These are phyloP conservation scores for Chytriomyces sp. DNA, from an alignment of 192 early-diverging fungal species.

Conservation along the genomic window DNA sequence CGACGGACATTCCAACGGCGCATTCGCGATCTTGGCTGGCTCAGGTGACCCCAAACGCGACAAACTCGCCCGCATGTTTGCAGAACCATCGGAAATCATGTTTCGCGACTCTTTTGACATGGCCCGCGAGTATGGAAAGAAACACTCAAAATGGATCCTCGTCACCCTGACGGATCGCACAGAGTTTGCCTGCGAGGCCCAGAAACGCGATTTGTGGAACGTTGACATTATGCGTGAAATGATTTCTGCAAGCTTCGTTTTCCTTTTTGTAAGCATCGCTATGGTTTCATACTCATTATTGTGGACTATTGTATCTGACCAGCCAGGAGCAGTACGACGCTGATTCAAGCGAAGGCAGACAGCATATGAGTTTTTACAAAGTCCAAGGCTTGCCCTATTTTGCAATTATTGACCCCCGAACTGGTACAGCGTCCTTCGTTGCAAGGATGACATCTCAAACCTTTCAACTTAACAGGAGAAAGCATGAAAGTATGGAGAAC, in stretches of 20 bases:
- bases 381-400: conserved; percentile 77
- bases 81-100: conserved; percentile 89
- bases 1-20: not conserved
- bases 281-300: too few species aligned
- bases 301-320: not conserved
- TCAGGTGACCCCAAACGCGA: conserved; percentile 11
- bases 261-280: conserved; percentile 67
- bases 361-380: conserved; percentile 75
- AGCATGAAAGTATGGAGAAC: conserved; percentile 72
- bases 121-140: conserved; percentile 20
- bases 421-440: conserved; percentile 53
- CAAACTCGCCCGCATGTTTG: conserved; percentile 71
- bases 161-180: conserved; percentile 57
- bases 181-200: conserved; percentile 83
- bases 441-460: not conserved
- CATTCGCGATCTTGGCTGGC: conserved; percentile 1
- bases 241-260: conserved; percentile 79
- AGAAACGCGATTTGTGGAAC: conserved; percentile 96
- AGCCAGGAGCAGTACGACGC: conserved; percentile 49
- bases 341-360: conserved; percentile 69
- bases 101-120: conserved; percentile 69
- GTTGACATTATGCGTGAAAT: conserved; percentile 73
- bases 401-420: conserved; percentile 85
- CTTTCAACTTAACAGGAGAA: conserved; percentile 59
- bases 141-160: conserved; percentile 78